Evolutionary conservation across 306 rosid species (phyloP).

Genomic region (Spatholobus suberectus): DNA sequence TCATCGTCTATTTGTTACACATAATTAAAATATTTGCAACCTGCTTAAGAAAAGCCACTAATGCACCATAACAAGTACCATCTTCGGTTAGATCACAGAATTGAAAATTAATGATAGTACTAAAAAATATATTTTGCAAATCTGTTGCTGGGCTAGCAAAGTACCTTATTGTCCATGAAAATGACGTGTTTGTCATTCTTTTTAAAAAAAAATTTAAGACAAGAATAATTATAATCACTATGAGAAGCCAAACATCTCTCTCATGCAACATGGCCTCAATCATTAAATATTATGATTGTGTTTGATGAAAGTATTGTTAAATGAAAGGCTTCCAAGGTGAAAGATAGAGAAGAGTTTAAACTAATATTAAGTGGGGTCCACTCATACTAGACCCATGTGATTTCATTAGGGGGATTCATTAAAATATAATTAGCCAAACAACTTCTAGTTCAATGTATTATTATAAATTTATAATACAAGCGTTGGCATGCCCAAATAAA

Average conservation of each 20-base stretch:
- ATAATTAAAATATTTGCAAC: constrained; percentile 40
- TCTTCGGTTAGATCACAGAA: constrained; percentile 27
- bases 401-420: constrained; percentile 48
- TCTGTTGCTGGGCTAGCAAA: constrained; percentile 31
- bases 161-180: constrained; percentile 46
- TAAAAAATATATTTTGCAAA: constrained; percentile 11
- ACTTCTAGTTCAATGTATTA: constrained; percentile 51
- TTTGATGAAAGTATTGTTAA: constrained; percentile 53
- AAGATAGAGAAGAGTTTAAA: constrained; percentile 49
- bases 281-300: constrained; percentile 53
- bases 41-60: constrained; percentile 26
- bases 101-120: not conserved
- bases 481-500: constrained; percentile 57
- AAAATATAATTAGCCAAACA: constrained; percentile 46
- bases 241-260: constrained; percentile 58
- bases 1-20: constrained; percentile 1
- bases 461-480: constrained; percentile 37
- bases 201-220: constrained; percentile 1
- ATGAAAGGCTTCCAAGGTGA: constrained; percentile 62
- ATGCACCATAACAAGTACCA: constrained; percentile 34
- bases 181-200: constrained; percentile 53
- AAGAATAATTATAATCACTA: constrained; percentile 41
- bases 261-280: constrained; percentile 73
- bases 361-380: constrained; percentile 54
- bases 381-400: constrained; percentile 76